Evolutionary conservation across 331 rosid genomes (phyloP).

Genomic region (Quercus lobata): DNA sequence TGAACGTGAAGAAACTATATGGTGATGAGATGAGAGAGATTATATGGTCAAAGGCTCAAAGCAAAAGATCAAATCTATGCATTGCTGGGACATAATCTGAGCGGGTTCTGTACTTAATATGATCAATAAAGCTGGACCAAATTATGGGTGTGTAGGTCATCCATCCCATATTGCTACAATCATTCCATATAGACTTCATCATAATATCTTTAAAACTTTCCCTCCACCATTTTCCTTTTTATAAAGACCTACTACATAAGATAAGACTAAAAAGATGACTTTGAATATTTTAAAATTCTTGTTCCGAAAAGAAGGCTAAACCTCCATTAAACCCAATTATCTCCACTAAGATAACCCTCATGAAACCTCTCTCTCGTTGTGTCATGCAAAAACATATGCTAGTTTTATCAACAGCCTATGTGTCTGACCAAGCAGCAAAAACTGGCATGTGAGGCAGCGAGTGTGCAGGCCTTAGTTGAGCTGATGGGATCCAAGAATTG

Average conservation of each 20-base stretch:
- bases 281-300: background rate
- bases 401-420: constrained; percentile 26
- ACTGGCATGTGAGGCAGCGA: constrained; percentile 60
- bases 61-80: constrained; percentile 8
- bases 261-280: background rate
- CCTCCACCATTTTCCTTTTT: constrained; percentile 23
- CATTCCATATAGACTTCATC: constrained; percentile 32
- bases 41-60: constrained; percentile 42
- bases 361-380: background rate
- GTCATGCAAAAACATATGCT: constrained; percentile 14
- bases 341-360: constrained; percentile 9
- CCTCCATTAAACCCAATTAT: constrained; percentile 14
- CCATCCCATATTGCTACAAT: constrained; percentile 29
- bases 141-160: constrained; percentile 24
- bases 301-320: background rate
- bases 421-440: constrained; percentile 75
- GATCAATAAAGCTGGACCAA: constrained; percentile 28
- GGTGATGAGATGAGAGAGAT: constrained; percentile 7
- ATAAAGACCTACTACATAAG: constrained; percentile 6
- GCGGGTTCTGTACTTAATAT: constrained; percentile 24
- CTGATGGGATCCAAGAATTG: constrained; percentile 53
- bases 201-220: constrained; percentile 20
- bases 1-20: constrained; percentile 23
- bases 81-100: constrained; percentile 29
- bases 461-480: constrained; percentile 41